phyloP scores from a whole-genome alignment of 495 filamentous ascomycete genomes.

The Aspergillus biplanus region DNA sequence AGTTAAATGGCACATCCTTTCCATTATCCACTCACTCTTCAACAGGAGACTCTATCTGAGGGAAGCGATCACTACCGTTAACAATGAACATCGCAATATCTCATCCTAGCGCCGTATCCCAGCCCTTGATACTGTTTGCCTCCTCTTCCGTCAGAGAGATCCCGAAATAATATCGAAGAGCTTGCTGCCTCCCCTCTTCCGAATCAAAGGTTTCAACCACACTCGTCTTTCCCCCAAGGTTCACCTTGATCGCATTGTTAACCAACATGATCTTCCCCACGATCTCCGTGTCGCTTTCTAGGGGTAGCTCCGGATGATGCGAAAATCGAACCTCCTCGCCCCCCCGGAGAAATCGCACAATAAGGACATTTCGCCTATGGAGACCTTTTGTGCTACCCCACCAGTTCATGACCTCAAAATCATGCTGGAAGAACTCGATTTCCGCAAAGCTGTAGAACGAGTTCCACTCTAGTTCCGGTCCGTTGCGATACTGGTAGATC shows the following conservation, averaged over 20 bases:
- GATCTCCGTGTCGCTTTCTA: slow-evolving; percentile 37
- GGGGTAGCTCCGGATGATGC: neutral
- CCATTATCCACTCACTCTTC: no score
- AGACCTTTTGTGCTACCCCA: slow-evolving; percentile 51
- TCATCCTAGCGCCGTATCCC: slow-evolving; percentile 4
- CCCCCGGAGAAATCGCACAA: slow-evolving; percentile 59
- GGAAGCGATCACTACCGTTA: no score
- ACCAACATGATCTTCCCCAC: slow-evolving; percentile 64
- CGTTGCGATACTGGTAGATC: slow-evolving; percentile 65
- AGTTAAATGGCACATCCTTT: no score
- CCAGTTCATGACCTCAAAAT: slow-evolving; percentile 70
- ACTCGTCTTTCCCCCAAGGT: slow-evolving; percentile 58
- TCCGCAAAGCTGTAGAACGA: slow-evolving; percentile 63
- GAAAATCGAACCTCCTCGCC: slow-evolving; percentile 27
- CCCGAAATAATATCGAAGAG: slow-evolving; percentile 19
- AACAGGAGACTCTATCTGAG: no score
- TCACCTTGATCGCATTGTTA: slow-evolving; percentile 58
- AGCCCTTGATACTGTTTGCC: neutral
- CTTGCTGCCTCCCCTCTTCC: slow-evolving; percentile 50
- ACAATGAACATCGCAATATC: no score
- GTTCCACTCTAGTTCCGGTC: slow-evolving; percentile 50
- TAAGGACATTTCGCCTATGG: slow-evolving; percentile 54
- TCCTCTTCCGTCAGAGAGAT: slow-evolving; percentile 13
- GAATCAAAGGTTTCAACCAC: slow-evolving; percentile 51
- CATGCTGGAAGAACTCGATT: slow-evolving; percentile 62